Base-by-base conservation (phyloP, 164 flowering plant species). In the grape (Vitis vinifera) region DNA sequence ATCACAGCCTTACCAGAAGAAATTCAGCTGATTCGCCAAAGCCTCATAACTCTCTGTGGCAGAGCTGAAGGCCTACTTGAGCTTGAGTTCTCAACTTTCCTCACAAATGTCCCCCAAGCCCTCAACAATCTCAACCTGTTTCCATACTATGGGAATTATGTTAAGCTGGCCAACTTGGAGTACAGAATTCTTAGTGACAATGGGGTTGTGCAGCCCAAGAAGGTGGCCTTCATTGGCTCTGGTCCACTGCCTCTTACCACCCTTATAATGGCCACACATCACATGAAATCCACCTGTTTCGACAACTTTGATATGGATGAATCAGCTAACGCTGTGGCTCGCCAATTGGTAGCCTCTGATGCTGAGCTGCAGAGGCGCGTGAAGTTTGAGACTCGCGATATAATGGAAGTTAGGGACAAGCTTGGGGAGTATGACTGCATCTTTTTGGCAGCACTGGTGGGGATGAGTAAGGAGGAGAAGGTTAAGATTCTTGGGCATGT, bases 221-320 rank as follows among this genome's bases (percentile, higher is more conserved):
- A 74, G 57, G 76, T 89, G 1, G 93, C 90, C n/a, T 89, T 89
- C 48, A 69, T 87, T 11, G 93, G 91, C 16, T 89, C 93, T 1
- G 93, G 93, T 62, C 87, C 89, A 9, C 66, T 89, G 80, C 91
- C 91, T 16, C 79, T 87, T 3, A 80, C 88, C 7, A 80, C 90
- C 37, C 47, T 89, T 9, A 57, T 87, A 6, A n/a, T 89, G 81
- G 87, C 93, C 1, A 75, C 80, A 31, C 68, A 79, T 49, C 88
- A 86, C 73, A 59, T 89, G 77, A 71, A 64, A n/a, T 9, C 74
- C 2, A 78, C 91, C 0, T 56, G 55, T 15, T 86, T 89, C 48
- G 79, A 79, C 30, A 87, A 89, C 78, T 83, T 50, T 27, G 85
- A 81, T 57, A 55, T 78, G 10, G 78, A 71, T 12, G 50, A 10